phyloP scores from a whole-genome alignment of 208 protist genomes.

The Trypanosoma brucei region DNA sequence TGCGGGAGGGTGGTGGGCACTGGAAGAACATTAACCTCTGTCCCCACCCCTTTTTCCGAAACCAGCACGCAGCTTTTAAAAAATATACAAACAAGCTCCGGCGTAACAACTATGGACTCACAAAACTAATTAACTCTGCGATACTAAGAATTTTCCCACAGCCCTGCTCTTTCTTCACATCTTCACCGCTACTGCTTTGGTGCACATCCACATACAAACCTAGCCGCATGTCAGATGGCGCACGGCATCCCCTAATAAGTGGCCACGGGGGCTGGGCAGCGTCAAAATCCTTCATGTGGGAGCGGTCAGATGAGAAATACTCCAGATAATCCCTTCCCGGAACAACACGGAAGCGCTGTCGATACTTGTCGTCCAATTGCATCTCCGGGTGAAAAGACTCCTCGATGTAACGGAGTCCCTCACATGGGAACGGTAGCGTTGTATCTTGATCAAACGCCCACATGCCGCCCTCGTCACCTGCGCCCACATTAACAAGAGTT shows the following conservation, averaged over 20 bases:
- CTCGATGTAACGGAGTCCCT: slow-evolving; percentile 9
- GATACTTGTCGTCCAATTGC: slow-evolving; percentile 3
- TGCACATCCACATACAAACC: slow-evolving; percentile 14
- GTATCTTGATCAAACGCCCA: slow-evolving; percentile 23
- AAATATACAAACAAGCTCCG: too few relatives aligned
- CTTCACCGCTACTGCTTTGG: background rate
- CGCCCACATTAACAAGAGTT: slow-evolving; percentile 1
- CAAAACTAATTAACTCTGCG: too few relatives aligned
- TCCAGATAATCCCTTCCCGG: slow-evolving; percentile 13
- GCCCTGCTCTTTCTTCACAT: too few relatives aligned
- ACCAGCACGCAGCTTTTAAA: too few relatives aligned
- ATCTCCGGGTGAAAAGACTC: slow-evolving; percentile 13
- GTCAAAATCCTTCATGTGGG: slow-evolving; percentile 15
- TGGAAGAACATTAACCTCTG: too few relatives aligned
- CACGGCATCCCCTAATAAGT: slow-evolving; percentile 9
- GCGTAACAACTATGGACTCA: too few relatives aligned
- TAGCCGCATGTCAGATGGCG: slow-evolving; percentile 9
- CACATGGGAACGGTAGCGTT: slow-evolving; percentile 10
- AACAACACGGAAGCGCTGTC: slow-evolving; percentile 19
- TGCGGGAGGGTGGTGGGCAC: too few relatives aligned
- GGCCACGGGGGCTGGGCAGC: slow-evolving; percentile 16
- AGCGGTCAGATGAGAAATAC: slow-evolving; percentile 23
- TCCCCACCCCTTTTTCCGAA: too few relatives aligned
- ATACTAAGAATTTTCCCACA: background rate
- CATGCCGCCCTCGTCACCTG: background rate